Conservation (phyloP, 768 basidiomycete genomes). For the Kondoa malvinella region DNA sequence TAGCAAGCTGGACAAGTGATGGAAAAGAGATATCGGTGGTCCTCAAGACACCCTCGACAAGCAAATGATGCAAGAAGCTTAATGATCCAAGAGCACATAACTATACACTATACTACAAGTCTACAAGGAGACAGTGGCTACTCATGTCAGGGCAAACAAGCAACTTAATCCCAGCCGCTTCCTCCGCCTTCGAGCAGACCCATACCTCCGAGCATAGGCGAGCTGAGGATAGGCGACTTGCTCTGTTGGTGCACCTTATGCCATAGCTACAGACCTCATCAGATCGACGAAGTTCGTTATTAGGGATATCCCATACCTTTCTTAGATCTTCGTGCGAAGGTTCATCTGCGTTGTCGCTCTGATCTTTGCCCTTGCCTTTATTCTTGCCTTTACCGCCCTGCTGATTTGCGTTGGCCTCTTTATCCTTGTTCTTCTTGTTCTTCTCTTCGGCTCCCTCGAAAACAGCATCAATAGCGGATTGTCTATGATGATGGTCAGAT, state of each 20-base stretch:
- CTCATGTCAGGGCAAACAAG: too few species aligned
- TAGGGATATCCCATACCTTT: neutral
- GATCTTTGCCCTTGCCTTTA: conserved; percentile 5
- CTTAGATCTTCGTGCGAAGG: neutral
- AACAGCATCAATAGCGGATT: neutral
- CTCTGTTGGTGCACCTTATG: neutral
- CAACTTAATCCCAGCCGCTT: neutral
- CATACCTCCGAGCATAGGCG: neutral
- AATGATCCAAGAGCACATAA: too few species aligned
- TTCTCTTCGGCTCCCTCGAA: neutral
- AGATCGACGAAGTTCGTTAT: neutral
- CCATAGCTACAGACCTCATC: neutral
- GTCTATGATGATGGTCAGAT: neutral
- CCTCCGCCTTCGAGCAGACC: neutral
- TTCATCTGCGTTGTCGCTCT: neutral
- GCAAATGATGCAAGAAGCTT: too few species aligned
- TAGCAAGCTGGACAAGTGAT: too few species aligned
- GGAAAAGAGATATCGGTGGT: too few species aligned
- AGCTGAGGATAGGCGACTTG: neutral
- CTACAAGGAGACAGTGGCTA: too few species aligned
- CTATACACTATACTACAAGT: too few species aligned
- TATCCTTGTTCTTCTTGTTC: neutral
- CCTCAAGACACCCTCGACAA: too few species aligned
- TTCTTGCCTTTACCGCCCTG: neutral
- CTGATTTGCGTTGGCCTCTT: neutral